Percentiles rank a stretch among this genome's conserved stretches.
These are phyloP conservation scores for Sordariomycetes sp. DNA, from an alignment of 2,329 filamentous ascomycete species.

Conservation along the genomic window DNA sequence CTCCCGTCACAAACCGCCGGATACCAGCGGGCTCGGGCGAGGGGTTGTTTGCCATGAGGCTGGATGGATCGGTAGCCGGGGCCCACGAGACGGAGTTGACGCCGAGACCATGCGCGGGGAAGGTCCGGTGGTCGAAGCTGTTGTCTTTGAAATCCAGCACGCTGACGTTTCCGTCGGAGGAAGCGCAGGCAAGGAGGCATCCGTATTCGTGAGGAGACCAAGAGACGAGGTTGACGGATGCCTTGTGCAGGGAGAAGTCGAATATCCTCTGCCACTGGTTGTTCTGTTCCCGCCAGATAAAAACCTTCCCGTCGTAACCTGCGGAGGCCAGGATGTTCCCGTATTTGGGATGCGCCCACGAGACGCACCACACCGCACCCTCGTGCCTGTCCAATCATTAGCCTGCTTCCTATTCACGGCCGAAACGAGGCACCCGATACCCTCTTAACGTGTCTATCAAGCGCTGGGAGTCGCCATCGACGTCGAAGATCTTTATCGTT, in stretches of 20 bases:
- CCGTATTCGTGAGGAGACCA: conserved; percentile 97
- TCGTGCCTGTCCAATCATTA: conserved; percentile 62
- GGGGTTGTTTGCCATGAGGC: conserved; percentile 64
- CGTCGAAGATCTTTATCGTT: conserved; percentile 98
- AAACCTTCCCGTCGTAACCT: conserved; percentile 93
- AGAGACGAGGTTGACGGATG: conserved; percentile 89
- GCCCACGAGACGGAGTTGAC: conserved; percentile 97
- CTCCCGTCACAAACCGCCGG: conserved; percentile 85
- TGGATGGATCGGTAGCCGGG: conserved; percentile 72
- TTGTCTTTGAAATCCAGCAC: conserved; percentile 97
- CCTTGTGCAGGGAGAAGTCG: conserved; percentile 88
- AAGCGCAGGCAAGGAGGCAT: conserved; percentile 88
- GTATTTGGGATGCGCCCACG: conserved; percentile 97
- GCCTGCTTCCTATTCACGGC: background rate
- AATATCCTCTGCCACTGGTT: conserved; percentile 77
- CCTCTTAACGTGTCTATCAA: conserved; percentile 90
- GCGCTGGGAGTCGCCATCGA: conserved; percentile 85
- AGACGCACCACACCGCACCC: conserved; percentile 93
- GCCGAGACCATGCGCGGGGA: conserved; percentile 84
- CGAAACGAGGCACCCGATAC: conserved; percentile 46
- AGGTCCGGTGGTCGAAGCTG: conserved; percentile 79
- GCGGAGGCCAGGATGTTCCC: conserved; percentile 95
- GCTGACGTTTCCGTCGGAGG: conserved; percentile 84
- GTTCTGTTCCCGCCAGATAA: conserved; percentile 91
- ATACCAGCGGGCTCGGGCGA: conserved; percentile 50